These are phyloP conservation scores for Antrodiella citrinella DNA, from an alignment of 768 basidiomycete genomes.

Conservation along the genomic window DNA sequence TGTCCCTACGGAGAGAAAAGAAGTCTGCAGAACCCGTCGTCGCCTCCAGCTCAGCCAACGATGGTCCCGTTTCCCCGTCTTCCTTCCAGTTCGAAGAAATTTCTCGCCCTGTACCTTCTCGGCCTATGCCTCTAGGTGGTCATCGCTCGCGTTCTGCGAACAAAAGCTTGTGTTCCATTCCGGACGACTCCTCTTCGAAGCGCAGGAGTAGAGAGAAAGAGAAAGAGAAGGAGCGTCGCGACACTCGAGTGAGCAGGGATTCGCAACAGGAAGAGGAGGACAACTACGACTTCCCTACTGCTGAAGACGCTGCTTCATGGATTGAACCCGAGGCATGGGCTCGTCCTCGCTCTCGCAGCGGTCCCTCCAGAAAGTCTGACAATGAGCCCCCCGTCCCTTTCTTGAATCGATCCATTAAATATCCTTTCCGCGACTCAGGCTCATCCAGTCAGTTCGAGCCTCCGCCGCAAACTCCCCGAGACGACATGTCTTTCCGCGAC, in stretches of 20 bases:
- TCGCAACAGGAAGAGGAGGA: conserved; percentile 1
- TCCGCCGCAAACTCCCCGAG: conserved; percentile 62
- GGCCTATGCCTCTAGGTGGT: conserved; percentile 5
- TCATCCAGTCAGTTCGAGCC: conserved; percentile 68
- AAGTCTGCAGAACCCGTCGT: conserved; percentile 9
- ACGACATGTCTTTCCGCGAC: conserved; percentile 32
- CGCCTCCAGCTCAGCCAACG: conserved; percentile 3
- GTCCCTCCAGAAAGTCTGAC: conserved; percentile 7
- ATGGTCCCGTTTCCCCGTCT: conserved; percentile 10
- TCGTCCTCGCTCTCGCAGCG: conserved; percentile 7
- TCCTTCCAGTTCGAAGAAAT: conserved; percentile 13
- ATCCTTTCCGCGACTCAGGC: conserved; percentile 48
- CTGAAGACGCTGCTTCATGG: background rate
- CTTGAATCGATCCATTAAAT: conserved; percentile 15
- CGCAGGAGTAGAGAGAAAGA: conserved; percentile 1
- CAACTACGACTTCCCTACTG: conserved; percentile 1
- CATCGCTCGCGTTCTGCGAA: background rate
- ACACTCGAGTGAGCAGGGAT: background rate
- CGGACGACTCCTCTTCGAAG: background rate
- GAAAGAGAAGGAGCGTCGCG: conserved; percentile 1
- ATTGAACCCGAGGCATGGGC: background rate
- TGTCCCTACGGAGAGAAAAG: conserved; percentile 35
- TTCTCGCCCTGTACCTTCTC: conserved; percentile 2
- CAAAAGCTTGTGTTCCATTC: background rate
- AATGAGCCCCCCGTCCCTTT: conserved; percentile 5